phyloP scores from a whole-genome alignment of 305 asterid species.

The Fraxinus ornus region DNA sequence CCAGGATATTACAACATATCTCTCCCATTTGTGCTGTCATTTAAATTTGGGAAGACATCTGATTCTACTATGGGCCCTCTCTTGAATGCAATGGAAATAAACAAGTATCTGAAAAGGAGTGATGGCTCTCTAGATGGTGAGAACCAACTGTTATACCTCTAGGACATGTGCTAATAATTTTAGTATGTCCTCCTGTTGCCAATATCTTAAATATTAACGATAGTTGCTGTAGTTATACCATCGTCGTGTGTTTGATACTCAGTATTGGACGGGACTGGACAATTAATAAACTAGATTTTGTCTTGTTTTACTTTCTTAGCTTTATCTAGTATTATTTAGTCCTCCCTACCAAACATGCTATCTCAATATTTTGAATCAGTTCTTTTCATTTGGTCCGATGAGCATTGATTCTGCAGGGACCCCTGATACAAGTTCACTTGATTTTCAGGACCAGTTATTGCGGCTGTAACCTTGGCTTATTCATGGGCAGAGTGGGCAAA shows the following conservation, averaged over 20 bases:
- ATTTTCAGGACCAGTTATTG: constrained; percentile 63
- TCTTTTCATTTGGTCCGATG: background rate
- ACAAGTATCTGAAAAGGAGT: constrained; percentile 62
- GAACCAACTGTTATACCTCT: constrained; percentile 16
- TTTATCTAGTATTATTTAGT: background rate
- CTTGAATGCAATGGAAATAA: constrained; percentile 90
- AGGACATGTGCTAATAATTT: background rate
- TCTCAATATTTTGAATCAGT: background rate
- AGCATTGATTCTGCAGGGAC: background rate
- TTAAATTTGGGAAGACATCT: constrained; percentile 70
- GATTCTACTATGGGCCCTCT: constrained; percentile 94
- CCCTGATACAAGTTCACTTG: constrained; percentile 16
- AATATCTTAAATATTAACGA: background rate
- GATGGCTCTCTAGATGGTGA: constrained; percentile 89
- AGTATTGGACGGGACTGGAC: background rate
- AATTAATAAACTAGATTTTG: background rate
- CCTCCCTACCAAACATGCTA: background rate
- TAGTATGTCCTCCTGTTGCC: background rate
- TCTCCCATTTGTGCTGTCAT: constrained; percentile 79
- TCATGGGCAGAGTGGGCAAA: constrained; percentile 67
- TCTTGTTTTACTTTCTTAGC: background rate
- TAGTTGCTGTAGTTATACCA: background rate
- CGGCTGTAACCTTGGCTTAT: constrained; percentile 44
- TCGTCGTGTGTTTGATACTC: background rate
- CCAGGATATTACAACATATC: constrained; percentile 83